These are phyloP conservation scores for Mycena sp. DNA, from an alignment of 1,284 basidiomycete genomes.

Conservation along the genomic window DNA sequence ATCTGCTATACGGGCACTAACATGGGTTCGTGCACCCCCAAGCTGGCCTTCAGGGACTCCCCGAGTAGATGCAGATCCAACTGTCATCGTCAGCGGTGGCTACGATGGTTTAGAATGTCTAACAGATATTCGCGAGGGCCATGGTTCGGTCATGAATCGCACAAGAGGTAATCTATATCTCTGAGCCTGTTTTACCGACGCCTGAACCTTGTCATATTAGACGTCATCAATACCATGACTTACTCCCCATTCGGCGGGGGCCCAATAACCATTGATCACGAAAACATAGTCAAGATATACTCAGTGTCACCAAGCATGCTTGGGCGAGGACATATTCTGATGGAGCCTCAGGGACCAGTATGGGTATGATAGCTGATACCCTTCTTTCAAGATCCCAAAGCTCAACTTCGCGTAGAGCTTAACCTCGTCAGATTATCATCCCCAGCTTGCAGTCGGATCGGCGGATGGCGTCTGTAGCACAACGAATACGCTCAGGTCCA, in stretches of 20 bases:
- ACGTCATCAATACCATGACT: constrained; percentile 73
- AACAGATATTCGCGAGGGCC: constrained; percentile 77
- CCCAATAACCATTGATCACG: constrained; percentile 78
- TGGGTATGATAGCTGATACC: constrained; percentile 64
- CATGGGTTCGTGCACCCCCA: constrained; percentile 77
- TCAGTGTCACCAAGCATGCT: constrained; percentile 76
- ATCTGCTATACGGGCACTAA: constrained; percentile 77
- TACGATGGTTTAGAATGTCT: constrained; percentile 81
- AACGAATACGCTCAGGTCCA: constrained; percentile 75
- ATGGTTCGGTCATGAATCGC: constrained; percentile 72
- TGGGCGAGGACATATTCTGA: constrained; percentile 74
- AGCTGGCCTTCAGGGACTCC: constrained; percentile 56
- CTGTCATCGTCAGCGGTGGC: constrained; percentile 76
- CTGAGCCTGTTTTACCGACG: not conserved
- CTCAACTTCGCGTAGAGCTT: constrained; percentile 60
- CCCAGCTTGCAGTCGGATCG: constrained; percentile 82
- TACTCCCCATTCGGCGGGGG: constrained; percentile 75
- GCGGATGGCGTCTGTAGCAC: constrained; percentile 84
- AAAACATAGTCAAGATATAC: constrained; percentile 80
- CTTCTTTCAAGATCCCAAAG: not conserved
- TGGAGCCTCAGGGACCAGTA: constrained; percentile 80
- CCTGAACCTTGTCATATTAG: constrained; percentile 45
- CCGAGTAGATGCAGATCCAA: constrained; percentile 65
- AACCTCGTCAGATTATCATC: constrained; percentile 84
- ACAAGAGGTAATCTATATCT: constrained; percentile 64